Evolutionary conservation across 768 basidiomycete species (phyloP).

Genomic region (Mycena pura): DNA sequence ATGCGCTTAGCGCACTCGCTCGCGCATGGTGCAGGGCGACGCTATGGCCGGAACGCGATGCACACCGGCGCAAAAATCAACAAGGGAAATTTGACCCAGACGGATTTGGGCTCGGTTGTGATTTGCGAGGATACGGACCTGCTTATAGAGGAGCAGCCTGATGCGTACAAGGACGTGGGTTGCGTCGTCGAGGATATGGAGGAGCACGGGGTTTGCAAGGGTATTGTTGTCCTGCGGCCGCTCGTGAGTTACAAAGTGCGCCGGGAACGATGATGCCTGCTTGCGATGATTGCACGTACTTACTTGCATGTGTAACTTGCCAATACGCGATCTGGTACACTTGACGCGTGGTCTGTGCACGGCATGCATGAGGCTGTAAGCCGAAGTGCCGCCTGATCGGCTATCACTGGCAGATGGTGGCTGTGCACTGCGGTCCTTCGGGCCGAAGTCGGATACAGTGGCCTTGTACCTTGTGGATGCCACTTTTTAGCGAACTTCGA

Average conservation of each 20-base stretch:
- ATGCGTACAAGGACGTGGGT: conserved; percentile 45
- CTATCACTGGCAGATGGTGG: too few relatives aligned
- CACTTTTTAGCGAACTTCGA: conserved; percentile 9
- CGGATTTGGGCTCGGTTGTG: conserved; percentile 43
- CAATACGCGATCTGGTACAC: too few relatives aligned
- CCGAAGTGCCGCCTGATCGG: too few relatives aligned
- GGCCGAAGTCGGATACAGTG: not conserved
- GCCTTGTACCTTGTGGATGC: not conserved
- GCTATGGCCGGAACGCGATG: conserved; percentile 39
- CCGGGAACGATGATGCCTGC: conserved; percentile 7
- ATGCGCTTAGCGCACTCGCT: conserved; percentile 38
- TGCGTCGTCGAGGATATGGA: conserved; percentile 46
- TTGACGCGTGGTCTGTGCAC: too few relatives aligned
- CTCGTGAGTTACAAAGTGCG: conserved; percentile 47
- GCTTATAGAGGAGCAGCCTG: conserved; percentile 46
- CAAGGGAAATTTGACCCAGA: conserved; percentile 38
- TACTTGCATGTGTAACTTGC: too few relatives aligned
- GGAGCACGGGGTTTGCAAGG: conserved; percentile 34
- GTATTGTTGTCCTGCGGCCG: conserved; percentile 40
- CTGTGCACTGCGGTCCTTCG: too few relatives aligned
- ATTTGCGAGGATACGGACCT: conserved; percentile 44
- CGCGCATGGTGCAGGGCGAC: conserved; percentile 47
- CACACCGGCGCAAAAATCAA: conserved; percentile 38
- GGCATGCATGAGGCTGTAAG: too few relatives aligned
- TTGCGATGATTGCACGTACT: not conserved